A percentile compares a stretch with the other conserved stretches of the same genome.
phyloP scores from a whole-genome alignment of 169 alveolate genomes.

The Cryptosporidium parvum region DNA sequence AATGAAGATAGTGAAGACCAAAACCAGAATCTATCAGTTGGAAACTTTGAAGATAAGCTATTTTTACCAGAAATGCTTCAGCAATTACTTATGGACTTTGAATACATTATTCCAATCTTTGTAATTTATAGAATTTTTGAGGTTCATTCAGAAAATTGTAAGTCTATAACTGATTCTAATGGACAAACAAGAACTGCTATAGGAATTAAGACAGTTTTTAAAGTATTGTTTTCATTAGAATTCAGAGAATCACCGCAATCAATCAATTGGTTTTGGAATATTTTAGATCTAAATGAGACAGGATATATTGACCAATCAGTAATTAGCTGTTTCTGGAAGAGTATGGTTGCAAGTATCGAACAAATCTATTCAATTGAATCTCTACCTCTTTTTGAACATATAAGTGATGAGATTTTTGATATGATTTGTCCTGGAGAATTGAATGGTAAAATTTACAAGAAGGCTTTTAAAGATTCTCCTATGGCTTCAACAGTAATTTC shows the following conservation, averaged over 20 bases:
- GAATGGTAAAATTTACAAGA: slow-evolving; percentile 38
- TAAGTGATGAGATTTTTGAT: slow-evolving; percentile 66
- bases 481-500: slow-evolving; percentile 73
- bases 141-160: slow-evolving; percentile 1
- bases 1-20: background rate
- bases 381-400: slow-evolving; percentile 43
- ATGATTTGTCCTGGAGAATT: slow-evolving; percentile 65
- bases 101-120: slow-evolving; percentile 43
- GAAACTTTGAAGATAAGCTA: slow-evolving; percentile 1
- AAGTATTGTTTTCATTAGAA: slow-evolving; percentile 47
- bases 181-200: slow-evolving; percentile 22
- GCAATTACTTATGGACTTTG: slow-evolving; percentile 57
- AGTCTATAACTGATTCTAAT: background rate
- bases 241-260: slow-evolving; percentile 33
- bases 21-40: background rate
- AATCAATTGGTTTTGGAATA: slow-evolving; percentile 67
- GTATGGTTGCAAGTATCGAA: slow-evolving; percentile 41
- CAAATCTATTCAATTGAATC: slow-evolving; percentile 50
- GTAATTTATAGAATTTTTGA: slow-evolving; percentile 70
- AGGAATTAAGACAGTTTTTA: slow-evolving; percentile 20
- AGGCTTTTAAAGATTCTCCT: slow-evolving; percentile 22
- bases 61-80: slow-evolving; percentile 64
- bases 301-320: slow-evolving; percentile 49
- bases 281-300: slow-evolving; percentile 34
- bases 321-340: slow-evolving; percentile 61